Evolutionary conservation across 352 stramenopile species (phyloP), one percentile per base, ranked within the genome.

Genomic region (Ochromonadaceae sp.): DNA sequence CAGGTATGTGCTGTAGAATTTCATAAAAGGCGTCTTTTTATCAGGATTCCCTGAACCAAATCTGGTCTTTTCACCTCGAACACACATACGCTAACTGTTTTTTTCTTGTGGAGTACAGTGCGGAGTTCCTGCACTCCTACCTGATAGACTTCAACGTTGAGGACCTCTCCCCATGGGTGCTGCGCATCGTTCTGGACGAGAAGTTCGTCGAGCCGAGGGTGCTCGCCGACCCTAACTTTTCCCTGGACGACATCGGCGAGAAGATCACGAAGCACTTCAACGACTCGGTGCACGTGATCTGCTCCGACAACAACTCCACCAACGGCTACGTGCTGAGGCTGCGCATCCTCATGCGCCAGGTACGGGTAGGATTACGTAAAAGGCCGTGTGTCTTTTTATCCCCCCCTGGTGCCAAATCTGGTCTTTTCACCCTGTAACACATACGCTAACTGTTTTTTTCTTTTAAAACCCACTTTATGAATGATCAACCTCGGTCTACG

Each of bases 171-270:
- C 91, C 93, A 39, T 99, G 95, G 95, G 78, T 99, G 55, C 79
- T 99, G 52, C 89, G 95, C 68, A 94, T 99, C 55, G 92, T 97
- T 69, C 76, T 99, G 31, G 95, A 98, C 74, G 84, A 91, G 69
- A 87, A 95, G 72, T 91, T 96, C 72, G 92, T 76, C 35, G 20
- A 48, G 15, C 25, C 31, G 39, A 34, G 38, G 28, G 40, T 50
- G 22, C 34, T 97, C 75, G 86, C 89, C 28, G 90, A 96, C 68
- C 97, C 97, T 75, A 95, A 96, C 66, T 81, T 98, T 49, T 87
- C 88, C 57, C 96, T 98, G 81, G 88, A 83, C 59, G 88, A 97
- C 76, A 97, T 98, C 65, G 87, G 87, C 14, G 76, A 84, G 28
- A 86, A 95, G 72, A 95, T 98, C 53, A 81, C 86, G 53, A 85